A percentile compares a stretch with the other conserved stretches of the same genome.
Evolutionary conservation across 2,329 filamentous ascomycete genomes (phyloP).

Genomic region (Berkeleyomyces basicola): DNA sequence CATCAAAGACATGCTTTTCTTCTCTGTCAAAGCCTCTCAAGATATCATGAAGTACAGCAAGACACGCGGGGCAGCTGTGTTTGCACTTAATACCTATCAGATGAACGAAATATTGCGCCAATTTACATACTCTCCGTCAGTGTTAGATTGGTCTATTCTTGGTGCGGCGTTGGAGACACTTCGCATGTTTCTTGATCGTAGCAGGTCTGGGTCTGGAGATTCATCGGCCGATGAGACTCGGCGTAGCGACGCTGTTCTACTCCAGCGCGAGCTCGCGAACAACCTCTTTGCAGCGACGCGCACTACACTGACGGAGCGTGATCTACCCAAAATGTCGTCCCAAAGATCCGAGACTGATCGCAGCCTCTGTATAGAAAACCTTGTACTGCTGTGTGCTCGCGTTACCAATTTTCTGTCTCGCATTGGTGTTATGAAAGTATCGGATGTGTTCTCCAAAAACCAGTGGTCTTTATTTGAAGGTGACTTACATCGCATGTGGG

Average conservation of each 20-base stretch:
- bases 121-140: slow-evolving; percentile 26
- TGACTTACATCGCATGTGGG: slow-evolving; percentile 23
- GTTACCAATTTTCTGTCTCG: slow-evolving; percentile 30
- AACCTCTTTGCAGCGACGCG: slow-evolving; percentile 33
- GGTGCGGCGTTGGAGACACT: slow-evolving; percentile 29
- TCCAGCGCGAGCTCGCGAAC: slow-evolving; percentile 33
- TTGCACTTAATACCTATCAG: slow-evolving; percentile 33
- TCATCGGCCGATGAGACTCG: not conserved
- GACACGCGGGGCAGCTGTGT: slow-evolving; percentile 30
- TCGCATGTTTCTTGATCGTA: slow-evolving; percentile 27
- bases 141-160: slow-evolving; percentile 31
- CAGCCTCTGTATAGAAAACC: slow-evolving; percentile 27
- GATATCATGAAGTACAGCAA: slow-evolving; percentile 32
- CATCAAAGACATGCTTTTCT: slow-evolving; percentile 35
- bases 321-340: not conserved
- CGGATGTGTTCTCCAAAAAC: slow-evolving; percentile 28
- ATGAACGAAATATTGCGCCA: slow-evolving; percentile 34
- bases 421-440: slow-evolving; percentile 27
- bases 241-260: slow-evolving; percentile 17
- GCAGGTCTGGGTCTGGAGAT: slow-evolving; percentile 19
- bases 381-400: slow-evolving; percentile 29
- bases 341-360: slow-evolving; percentile 16
- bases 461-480: slow-evolving; percentile 34
- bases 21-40: slow-evolving; percentile 31
- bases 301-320: slow-evolving; percentile 20